Percentiles rank a stretch among this genome's conserved stretches.
Evolutionary conservation across 495 filamentous ascomycete species (phyloP).

Genomic region (Podospora bellae-mahoneyi): DNA sequence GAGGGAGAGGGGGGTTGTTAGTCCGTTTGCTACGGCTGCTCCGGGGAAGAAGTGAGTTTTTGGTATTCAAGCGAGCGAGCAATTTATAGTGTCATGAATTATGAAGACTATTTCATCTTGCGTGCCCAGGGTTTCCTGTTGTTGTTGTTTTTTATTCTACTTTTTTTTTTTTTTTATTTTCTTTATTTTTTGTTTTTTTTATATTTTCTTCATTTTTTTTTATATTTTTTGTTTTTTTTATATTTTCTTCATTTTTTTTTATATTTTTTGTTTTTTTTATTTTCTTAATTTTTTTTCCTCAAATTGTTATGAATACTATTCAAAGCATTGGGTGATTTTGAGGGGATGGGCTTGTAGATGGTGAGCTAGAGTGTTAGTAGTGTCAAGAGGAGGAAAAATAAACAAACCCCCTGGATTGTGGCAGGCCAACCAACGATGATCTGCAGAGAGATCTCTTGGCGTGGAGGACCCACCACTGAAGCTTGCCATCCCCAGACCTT

Average conservation of each 20-base stretch:
- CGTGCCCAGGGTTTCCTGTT: too few species aligned
- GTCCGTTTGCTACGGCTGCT: slow-evolving; percentile 27
- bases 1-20: slow-evolving; percentile 26
- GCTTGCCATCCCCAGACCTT: not conserved
- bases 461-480: not conserved
- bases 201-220: too few species aligned
- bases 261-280: too few species aligned
- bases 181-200: too few species aligned
- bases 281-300: too few species aligned
- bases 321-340: too few species aligned
- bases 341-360: not conserved
- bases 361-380: not conserved
- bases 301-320: too few species aligned
- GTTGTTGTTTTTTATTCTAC: too few species aligned
- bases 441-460: not conserved
- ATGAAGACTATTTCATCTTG: not conserved
- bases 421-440: not conserved
- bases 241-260: too few species aligned
- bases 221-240: too few species aligned
- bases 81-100: not conserved
- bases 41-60: not conserved
- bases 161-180: too few species aligned
- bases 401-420: not conserved
- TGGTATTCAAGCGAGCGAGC: not conserved
- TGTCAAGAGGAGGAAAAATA: not conserved